Base-by-base conservation (phyloP, 305 asterid genomes). In the Solanum hybrid region DNA sequence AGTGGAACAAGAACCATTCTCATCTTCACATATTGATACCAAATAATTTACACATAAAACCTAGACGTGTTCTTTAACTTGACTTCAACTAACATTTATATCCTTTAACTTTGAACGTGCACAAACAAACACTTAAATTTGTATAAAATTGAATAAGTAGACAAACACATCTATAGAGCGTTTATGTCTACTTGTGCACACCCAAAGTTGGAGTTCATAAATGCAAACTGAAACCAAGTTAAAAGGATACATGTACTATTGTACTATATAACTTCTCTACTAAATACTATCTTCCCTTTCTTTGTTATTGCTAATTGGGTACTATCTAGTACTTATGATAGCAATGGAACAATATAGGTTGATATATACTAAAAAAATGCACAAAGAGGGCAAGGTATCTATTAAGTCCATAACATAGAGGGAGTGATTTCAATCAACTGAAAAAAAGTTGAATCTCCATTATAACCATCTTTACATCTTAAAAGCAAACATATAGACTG, bases 401-500 rank as follows among this genome's bases (percentile, higher is more conserved):
- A 26, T 2, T 2, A 36, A n/a, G 86, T 80, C 69, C 69, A 40
- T 42, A 81, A 15, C 71, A 81, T 9, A 1, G 86, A 15, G 36
- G 27, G 26, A 81, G 35, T 82, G 72, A 27, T 27, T 80, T 42
- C 38, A 42, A 82, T 42, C 87, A 45, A 42, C 72, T 4, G 87
- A 9, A 17, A 45, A 75, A 17, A 75, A 17, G 72, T 42, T 82
- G 27, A 82, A 82, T 82, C 38, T 42, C 87, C 72, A 82, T 27
- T 82, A 82, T 42, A 27, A 82, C 37, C 38, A 45, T 82, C 40
- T 82, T 82, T 82, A 82, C 87, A 81, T 27, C 69, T 27, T 42
- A 42, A 80, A 66, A 80, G 66, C 86, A 80, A 42, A 81, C 87
- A 82, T 45, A 82, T 29, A 45, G 87, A 31, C 51, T 80, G 51